Evolutionary conservation across 352 stramenopile species (phyloP).

Genomic region (Globisporangium rhizosaccharum): DNA sequence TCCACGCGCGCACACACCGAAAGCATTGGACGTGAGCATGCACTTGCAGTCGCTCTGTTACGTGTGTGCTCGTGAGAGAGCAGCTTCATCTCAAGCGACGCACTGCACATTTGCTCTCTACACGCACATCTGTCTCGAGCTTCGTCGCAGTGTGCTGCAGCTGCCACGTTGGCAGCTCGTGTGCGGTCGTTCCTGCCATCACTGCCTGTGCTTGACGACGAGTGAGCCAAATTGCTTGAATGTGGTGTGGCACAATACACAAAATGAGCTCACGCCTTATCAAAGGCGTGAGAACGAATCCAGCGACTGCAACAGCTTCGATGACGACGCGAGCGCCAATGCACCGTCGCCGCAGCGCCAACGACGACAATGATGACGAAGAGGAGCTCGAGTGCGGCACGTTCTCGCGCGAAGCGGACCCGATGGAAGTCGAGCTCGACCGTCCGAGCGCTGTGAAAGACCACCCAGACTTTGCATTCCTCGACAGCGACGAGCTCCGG

Average conservation of each 20-base stretch:
- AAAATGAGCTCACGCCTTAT: background rate
- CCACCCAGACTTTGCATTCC: constrained; percentile 65
- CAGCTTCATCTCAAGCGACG: too few species aligned
- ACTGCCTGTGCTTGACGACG: background rate
- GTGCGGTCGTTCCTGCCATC: background rate
- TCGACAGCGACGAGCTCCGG: constrained; percentile 28
- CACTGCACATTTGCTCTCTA: background rate
- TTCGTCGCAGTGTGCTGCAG: constrained; percentile 28
- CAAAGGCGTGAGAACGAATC: background rate
- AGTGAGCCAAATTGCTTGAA: background rate
- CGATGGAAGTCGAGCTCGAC: constrained; percentile 74
- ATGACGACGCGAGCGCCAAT: background rate
- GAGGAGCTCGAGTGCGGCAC: constrained; percentile 68
- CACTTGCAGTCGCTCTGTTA: too few species aligned
- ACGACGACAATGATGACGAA: constrained; percentile 9
- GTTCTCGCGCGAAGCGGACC: constrained; percentile 47
- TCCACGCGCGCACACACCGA: background rate
- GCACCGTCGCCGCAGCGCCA: background rate
- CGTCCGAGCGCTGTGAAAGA: constrained; percentile 43
- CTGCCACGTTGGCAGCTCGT: constrained; percentile 28
- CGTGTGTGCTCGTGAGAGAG: too few species aligned
- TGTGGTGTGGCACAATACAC: background rate
- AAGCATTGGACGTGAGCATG: background rate
- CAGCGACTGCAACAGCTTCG: background rate
- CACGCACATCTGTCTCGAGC: constrained; percentile 15